Evolutionary conservation across 2,329 filamentous ascomycete species (phyloP), one percentile per base, ranked within the genome.

Genomic region (Daldinia sp.): DNA sequence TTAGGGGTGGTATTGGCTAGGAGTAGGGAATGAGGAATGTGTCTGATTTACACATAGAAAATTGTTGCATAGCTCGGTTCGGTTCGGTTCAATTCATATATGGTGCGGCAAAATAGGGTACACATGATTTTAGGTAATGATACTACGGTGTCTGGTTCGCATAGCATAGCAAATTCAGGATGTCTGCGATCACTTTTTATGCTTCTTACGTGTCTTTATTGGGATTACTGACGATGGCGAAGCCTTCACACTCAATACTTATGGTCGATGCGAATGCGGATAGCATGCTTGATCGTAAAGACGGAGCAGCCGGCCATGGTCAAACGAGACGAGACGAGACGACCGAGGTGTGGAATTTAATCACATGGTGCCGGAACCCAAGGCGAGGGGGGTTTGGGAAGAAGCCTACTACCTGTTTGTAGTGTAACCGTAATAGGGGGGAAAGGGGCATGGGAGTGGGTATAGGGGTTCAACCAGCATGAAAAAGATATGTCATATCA

Each of bases 111-210:
- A 49, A 48, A 52, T 56, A 29, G 43, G 43, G 58, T 56, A n/a
- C 39, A 23, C 59, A 52, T 52, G 61, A 59, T 63, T 63, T 49
- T 43, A 17, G 10, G 21, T n/a, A 43, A 17, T 45, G 54, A 63
- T 63, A 63, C 50, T 43, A 58, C 34, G 7, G 52, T 15, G 29
- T 25, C 17, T 41, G 23, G 43, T 17, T 55, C 29, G 11, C 6
- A 32, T 30, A 37, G 37, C 39, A 35, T 49, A 55, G 49, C 50
- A 51, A 23, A 43, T 55, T 27, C 27, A 47, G 9, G 51, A 39
- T 32, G 32, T 43, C 43, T 34, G 23, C 23, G 8, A 47, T 27
- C 13, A 4, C 23, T 29, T 29, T 10, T 8, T n/a, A 15, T 47
- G 23, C 23, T 23, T 2, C 29, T 15, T 47, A 41, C 37, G 10